A percentile compares a stretch with the other conserved stretches of the same genome.
Evolutionary conservation across 2,329 filamentous ascomycete species (phyloP).

Genomic region (Fusarium sp.): DNA sequence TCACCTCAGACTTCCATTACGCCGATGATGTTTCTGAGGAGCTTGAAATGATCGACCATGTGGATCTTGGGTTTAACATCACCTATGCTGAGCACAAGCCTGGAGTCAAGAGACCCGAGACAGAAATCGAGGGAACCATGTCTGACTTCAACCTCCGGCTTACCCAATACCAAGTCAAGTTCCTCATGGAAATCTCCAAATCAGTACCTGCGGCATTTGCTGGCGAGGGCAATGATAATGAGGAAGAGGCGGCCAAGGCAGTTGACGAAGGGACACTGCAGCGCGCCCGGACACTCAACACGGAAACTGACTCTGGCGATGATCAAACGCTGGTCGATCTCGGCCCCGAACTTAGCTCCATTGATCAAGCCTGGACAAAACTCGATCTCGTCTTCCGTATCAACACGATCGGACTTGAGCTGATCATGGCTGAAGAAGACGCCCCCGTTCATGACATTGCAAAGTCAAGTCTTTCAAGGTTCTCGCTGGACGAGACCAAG

Average conservation of each 20-base stretch:
- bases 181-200: conserved; percentile 86
- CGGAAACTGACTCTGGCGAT: conserved; percentile 48
- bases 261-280: conserved; percentile 70
- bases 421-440: conserved; percentile 81
- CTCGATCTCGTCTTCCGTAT: conserved; percentile 93
- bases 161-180: conserved; percentile 91
- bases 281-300: conserved; percentile 58
- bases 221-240: conserved; percentile 72
- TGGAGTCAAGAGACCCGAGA: conserved; percentile 84
- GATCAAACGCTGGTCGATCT: conserved; percentile 65
- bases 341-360: conserved; percentile 76
- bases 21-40: conserved; percentile 79
- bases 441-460: conserved; percentile 84
- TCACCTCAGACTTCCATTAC: conserved; percentile 93
- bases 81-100: conserved; percentile 89
- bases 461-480: conserved; percentile 87
- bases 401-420: conserved; percentile 86
- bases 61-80: conserved; percentile 92
- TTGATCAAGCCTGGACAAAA: conserved; percentile 86
- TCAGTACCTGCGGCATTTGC: conserved; percentile 91
- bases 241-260: conserved; percentile 80
- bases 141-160: conserved; percentile 92
- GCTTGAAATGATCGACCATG: conserved; percentile 95
- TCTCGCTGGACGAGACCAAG: conserved; percentile 92
- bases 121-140: conserved; percentile 91